Evolutionary conservation across 768 basidiomycete genomes (phyloP), one percentile per base, ranked within the genome.

Genomic region (Rhodotorula diobovata): DNA sequence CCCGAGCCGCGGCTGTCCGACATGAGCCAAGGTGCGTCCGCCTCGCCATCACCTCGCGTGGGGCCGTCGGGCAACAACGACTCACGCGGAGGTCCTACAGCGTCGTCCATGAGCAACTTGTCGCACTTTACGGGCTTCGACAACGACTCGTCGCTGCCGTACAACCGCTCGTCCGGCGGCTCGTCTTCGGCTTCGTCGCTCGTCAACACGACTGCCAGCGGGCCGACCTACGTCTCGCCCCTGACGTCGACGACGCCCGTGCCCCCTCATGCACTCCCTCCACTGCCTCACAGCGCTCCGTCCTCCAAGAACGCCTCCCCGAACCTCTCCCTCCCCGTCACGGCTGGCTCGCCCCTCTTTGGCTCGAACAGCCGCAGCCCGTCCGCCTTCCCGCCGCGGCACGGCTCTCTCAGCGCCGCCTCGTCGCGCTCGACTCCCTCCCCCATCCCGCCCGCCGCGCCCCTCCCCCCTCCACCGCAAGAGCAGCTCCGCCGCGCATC

Each of bases 11-110:
- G 69, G 28, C 39, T 50, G 43, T 70, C 69, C 7, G 35, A 50
- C 30, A 18, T 54, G 4, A 65, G 63, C 20, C 41, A 61, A 11
- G 41, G 68, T 69, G 28, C 43, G 68, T 54, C 34, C 11, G 5
- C 45, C 4, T 3, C 34, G 11, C 8, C 25, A 0, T 21, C 51
- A 0, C 20, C n/a, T 28, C 20, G 18, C 25, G 12, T 18, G 3
- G 14, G 41, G 3, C 53, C 43, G 28, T 10, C 23, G 21, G 23
- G 34, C 34, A 23, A 23, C 2, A 2, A 4, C 23, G 54, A 55
- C 28, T n/a, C n/a, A 30, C 51, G 3, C 45, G 21, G 11, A 32
- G 14, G 2, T 15, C 41, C 41, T 43, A 10, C 23, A 25, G 39
- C 9, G 0, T 41, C 28, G 45, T 35, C 35, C 20, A 9, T 45